Conservation (phyloP, 228 moss, liverwort and hornwort genomes). For the Sphagnum fallax region DNA sequence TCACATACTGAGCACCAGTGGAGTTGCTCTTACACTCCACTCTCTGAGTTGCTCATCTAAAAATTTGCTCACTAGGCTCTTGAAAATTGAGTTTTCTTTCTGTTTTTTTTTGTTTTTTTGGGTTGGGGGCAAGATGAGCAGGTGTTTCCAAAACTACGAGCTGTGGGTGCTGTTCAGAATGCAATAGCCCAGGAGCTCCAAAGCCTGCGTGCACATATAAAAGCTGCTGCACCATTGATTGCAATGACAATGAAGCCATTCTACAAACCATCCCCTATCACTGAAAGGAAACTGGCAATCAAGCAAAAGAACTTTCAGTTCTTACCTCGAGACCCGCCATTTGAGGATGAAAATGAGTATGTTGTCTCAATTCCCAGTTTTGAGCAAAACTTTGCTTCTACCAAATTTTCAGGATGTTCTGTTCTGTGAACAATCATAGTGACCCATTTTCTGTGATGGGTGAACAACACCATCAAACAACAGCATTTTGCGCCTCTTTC, state of each 20-base stretch:
- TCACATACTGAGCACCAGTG: no score
- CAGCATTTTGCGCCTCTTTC: no score
- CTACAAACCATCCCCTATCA: constrained; percentile 48
- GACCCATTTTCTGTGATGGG: not conserved
- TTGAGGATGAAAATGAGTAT: constrained; percentile 12
- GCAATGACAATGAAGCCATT: constrained; percentile 46
- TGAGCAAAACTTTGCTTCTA: not conserved
- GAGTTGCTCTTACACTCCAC: no score
- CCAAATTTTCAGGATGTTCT: not conserved
- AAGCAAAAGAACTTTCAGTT: constrained; percentile 68
- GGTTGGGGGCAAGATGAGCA: constrained; percentile 7
- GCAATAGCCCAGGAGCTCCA: constrained; percentile 47
- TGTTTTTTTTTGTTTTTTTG: no score
- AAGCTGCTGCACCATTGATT: constrained; percentile 47
- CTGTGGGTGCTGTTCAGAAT: constrained; percentile 40
- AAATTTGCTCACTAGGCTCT: no score
- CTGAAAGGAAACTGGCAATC: constrained; percentile 52
- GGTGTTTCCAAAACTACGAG: constrained; percentile 69
- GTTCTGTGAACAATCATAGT: not conserved
- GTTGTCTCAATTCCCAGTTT: not conserved
- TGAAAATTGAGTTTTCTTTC: no score
- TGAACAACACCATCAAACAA: not conserved
- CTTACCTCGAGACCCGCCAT: constrained; percentile 23
- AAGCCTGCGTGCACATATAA: constrained; percentile 40
- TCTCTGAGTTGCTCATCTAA: no score